Evolutionary conservation across 2,329 filamentous ascomycete genomes (phyloP).

Genomic region (Penicillium fuscoglaucum): DNA sequence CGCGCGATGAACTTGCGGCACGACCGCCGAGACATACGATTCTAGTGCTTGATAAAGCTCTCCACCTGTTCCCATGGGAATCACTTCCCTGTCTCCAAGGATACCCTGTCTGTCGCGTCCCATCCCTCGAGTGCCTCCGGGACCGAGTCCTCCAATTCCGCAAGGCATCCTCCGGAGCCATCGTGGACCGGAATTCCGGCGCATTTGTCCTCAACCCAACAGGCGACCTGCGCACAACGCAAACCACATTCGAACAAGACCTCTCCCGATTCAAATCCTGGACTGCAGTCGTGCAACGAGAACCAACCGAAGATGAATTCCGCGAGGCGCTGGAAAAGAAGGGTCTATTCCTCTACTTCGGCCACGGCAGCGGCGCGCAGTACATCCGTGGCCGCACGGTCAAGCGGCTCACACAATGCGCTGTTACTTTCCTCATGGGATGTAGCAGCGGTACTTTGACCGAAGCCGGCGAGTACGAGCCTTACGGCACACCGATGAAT

Average conservation of each 20-base stretch:
- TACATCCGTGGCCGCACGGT: slow-evolving; percentile 87
- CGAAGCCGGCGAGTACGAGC: slow-evolving; percentile 83
- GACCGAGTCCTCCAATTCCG: slow-evolving; percentile 65
- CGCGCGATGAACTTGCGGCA: slow-evolving; percentile 37
- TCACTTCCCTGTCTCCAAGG: slow-evolving; percentile 82
- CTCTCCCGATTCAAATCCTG: slow-evolving; percentile 61
- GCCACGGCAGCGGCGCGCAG: slow-evolving; percentile 90
- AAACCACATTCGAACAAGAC: slow-evolving; percentile 68
- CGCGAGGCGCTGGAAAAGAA: slow-evolving; percentile 63
- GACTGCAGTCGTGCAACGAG: slow-evolving; percentile 66
- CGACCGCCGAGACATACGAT: slow-evolving; percentile 66
- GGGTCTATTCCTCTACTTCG: slow-evolving; percentile 87
- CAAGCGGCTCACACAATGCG: slow-evolving; percentile 73
- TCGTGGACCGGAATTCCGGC: slow-evolving; percentile 39
- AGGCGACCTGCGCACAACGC: slow-evolving; percentile 77
- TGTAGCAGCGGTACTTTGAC: slow-evolving; percentile 82
- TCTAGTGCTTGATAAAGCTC: slow-evolving; percentile 83
- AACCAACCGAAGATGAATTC: slow-evolving; percentile 77
- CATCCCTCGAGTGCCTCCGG: slow-evolving; percentile 79
- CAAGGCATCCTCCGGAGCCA: slow-evolving; percentile 22
- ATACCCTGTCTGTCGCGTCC: slow-evolving; percentile 79
- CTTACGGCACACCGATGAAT: slow-evolving; percentile 84
- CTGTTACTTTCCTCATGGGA: slow-evolving; percentile 86
- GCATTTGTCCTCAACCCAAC: slow-evolving; percentile 86
- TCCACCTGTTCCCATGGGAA: slow-evolving; percentile 95